Conservation (phyloP, 345 rosid genomes). For the Hypericum androsaemum region DNA sequence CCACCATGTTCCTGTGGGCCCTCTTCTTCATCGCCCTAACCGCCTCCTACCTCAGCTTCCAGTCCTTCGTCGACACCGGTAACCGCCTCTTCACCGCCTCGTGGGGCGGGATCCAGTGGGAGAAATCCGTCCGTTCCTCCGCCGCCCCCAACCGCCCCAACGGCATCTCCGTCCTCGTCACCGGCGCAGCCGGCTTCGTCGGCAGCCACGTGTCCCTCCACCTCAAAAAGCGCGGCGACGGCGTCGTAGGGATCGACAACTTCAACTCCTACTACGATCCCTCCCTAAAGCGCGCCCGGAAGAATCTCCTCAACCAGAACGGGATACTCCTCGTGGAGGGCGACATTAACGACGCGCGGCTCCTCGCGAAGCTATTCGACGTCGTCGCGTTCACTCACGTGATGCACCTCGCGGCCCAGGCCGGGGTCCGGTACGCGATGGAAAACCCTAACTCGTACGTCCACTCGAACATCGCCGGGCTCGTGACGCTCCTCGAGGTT, state of each 20-base stretch:
- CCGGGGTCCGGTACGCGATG: constrained; percentile 72
- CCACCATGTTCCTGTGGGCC: constrained; percentile 89
- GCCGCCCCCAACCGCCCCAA: constrained; percentile 57
- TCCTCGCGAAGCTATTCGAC: constrained; percentile 55
- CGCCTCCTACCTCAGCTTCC: constrained; percentile 76
- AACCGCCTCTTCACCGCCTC: constrained; percentile 49
- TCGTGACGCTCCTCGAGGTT: constrained; percentile 56
- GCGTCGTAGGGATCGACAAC: constrained; percentile 70
- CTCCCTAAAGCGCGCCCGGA: constrained; percentile 45
- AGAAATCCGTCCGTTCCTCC: constrained; percentile 53
- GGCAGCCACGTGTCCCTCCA: constrained; percentile 65
- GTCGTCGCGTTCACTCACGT: constrained; percentile 73
- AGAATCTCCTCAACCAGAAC: constrained; percentile 22
- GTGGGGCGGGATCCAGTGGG: constrained; percentile 80
- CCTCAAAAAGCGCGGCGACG: constrained; percentile 59
- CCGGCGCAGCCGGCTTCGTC: constrained; percentile 78
- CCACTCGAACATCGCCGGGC: constrained; percentile 66
- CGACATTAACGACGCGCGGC: constrained; percentile 53
- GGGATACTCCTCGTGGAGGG: constrained; percentile 59
- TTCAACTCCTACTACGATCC: constrained; percentile 74
- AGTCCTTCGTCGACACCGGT: constrained; percentile 68
- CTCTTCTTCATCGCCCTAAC: constrained; percentile 78
- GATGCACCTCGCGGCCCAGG: constrained; percentile 88
- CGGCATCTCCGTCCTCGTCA: constrained; percentile 63
- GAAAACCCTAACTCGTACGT: constrained; percentile 69